Conservation (phyloP, 2,329 filamentous ascomycete species). For the Exophiala aquamarina region DNA sequence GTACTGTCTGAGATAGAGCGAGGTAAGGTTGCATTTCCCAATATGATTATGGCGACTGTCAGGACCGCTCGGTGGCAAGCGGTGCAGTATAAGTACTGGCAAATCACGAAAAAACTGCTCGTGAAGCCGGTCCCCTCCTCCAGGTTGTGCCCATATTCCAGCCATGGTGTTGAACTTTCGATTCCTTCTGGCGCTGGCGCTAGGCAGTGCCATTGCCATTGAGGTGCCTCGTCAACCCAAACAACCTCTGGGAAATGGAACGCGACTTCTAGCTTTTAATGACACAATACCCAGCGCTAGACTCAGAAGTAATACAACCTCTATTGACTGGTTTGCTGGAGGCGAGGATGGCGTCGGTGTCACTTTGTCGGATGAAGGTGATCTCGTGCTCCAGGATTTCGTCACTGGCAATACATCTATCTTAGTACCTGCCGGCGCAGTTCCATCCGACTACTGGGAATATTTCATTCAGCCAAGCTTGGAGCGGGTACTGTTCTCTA, state of each 20-base stretch:
- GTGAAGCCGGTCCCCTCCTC: too few species aligned
- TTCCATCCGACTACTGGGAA: conserved; percentile 56
- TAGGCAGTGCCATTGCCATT: conserved; percentile 28
- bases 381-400: conserved; percentile 62
- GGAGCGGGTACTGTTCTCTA: conserved; percentile 60
- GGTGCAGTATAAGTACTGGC: too few species aligned
- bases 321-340: conserved; percentile 58
- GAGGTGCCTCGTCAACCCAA: conserved; percentile 55
- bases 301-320: conserved; percentile 49
- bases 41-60: too few species aligned
- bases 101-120: too few species aligned
- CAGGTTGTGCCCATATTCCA: too few species aligned
- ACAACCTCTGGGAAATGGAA: conserved; percentile 57
- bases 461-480: conserved; percentile 64
- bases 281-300: conserved; percentile 53
- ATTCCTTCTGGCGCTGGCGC: neutral
- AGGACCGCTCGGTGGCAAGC: too few species aligned
- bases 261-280: conserved; percentile 60
- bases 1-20: too few species aligned
- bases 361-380: conserved; percentile 49
- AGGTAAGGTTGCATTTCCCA: too few species aligned
- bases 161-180: neutral
- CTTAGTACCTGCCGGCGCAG: conserved; percentile 58
- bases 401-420: conserved; percentile 56
- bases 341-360: conserved; percentile 64